phyloP scores from a whole-genome alignment of 192 early-diverging fungal genomes.

The Backusella mclennaniae region DNA sequence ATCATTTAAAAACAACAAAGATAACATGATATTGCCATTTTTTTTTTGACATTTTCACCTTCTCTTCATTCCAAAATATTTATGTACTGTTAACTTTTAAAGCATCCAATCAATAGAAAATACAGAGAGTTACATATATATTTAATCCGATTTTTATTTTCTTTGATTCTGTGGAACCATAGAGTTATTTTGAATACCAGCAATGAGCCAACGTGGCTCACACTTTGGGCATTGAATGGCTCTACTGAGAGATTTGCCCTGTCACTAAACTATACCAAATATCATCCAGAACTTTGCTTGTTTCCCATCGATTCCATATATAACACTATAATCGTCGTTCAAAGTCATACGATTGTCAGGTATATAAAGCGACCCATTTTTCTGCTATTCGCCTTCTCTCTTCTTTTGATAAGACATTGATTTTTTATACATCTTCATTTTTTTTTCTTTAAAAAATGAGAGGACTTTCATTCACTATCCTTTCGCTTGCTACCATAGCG shows the following conservation, averaged over 20 bases:
- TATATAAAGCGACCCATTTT: neutral
- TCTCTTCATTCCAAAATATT: no score
- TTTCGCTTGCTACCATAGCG: slow-evolving; percentile 10
- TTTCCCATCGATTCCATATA: neutral
- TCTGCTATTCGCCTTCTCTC: neutral
- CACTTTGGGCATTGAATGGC: neutral
- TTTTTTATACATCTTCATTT: neutral
- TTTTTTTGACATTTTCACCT: neutral
- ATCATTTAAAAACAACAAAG: neutral
- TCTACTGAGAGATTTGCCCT: neutral
- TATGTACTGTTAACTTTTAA: neutral
- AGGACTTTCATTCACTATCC: neutral
- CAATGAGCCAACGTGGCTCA: neutral
- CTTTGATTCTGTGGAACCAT: neutral
- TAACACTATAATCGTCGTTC: neutral
- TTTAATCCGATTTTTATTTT: neutral
- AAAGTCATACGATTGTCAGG: neutral
- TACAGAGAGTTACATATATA: neutral
- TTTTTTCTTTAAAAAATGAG: slow-evolving; percentile 10
- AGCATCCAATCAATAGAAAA: neutral
- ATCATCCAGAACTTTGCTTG: neutral
- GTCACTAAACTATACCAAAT: neutral
- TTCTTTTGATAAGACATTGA: neutral
- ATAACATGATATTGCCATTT: neutral
- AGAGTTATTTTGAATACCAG: neutral